Evolutionary conservation across 352 stramenopile species (phyloP).

Genomic region (Globisporangium nunn): DNA sequence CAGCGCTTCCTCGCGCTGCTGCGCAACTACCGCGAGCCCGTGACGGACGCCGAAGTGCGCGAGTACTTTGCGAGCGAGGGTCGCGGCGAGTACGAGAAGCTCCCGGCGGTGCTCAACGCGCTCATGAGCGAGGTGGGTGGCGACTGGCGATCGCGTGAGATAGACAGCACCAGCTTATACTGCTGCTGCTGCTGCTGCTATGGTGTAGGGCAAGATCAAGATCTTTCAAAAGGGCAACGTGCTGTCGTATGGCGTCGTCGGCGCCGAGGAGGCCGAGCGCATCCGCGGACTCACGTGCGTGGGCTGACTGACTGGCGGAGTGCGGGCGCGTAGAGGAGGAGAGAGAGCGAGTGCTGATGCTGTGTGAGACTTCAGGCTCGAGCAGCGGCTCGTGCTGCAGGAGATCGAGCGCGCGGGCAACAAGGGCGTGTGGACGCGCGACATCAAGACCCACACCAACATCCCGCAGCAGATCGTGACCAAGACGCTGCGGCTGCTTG

Average conservation of each 20-base stretch:
- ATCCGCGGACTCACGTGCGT: constrained; percentile 80
- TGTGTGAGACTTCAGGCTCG: constrained; percentile 51
- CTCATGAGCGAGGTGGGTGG: constrained; percentile 65
- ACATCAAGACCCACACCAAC: constrained; percentile 97
- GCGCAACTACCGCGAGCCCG: constrained; percentile 69
- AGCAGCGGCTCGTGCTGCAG: constrained; percentile 86
- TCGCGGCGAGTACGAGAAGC: constrained; percentile 72
- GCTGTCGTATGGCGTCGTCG: constrained; percentile 78
- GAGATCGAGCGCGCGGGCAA: constrained; percentile 95
- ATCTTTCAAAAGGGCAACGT: constrained; percentile 85
- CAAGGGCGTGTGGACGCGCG: constrained; percentile 98
- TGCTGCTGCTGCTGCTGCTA: background rate
- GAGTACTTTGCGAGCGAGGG: constrained; percentile 65
- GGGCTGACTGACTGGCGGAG: background rate
- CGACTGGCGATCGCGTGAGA: background rate
- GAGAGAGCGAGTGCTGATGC: background rate
- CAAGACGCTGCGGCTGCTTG: constrained; percentile 97
- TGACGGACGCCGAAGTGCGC: constrained; percentile 76
- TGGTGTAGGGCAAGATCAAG: constrained; percentile 67
- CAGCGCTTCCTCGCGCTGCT: constrained; percentile 71
- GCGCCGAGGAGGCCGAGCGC: constrained; percentile 78
- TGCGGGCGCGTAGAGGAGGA: background rate
- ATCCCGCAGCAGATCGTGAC: constrained; percentile 96
- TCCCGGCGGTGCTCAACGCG: constrained; percentile 77
- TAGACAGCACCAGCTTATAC: background rate